phyloP scores from a whole-genome alignment of 2,329 filamentous ascomycete species.

The Laburnicola sp. region DNA sequence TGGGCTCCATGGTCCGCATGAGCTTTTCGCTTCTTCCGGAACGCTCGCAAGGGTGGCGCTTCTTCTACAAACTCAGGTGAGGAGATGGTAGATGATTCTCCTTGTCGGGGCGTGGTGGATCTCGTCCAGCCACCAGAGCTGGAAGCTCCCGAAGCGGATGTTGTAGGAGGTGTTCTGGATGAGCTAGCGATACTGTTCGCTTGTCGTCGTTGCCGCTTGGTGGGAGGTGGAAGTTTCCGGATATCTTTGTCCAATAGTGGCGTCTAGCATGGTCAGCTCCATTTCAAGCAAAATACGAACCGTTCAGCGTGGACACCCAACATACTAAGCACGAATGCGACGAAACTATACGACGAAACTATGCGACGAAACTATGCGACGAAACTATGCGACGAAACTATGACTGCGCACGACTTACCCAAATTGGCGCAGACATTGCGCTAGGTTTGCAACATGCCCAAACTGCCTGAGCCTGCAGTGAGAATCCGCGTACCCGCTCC shows the following conservation, averaged over 20 bases:
- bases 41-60: conserved; percentile 46
- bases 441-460: conserved; percentile 52
- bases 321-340: too few species aligned
- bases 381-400: too few species aligned
- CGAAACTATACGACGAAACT: too few species aligned
- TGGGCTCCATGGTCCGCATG: conserved; percentile 27
- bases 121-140: conserved; percentile 41
- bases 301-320: too few species aligned
- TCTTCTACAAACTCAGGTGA: conserved; percentile 43
- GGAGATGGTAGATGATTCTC: conserved; percentile 43
- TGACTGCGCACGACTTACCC: too few species aligned
- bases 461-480: conserved; percentile 57
- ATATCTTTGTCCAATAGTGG: conserved; percentile 55
- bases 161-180: conserved; percentile 36
- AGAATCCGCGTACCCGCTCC: conserved; percentile 58
- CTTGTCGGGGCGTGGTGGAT: conserved; percentile 29
- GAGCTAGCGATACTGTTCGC: conserved; percentile 29
- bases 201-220: conserved; percentile 33
- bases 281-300: too few species aligned
- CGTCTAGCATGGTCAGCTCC: conserved; percentile 25
- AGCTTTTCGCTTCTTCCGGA: conserved; percentile 48
- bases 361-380: too few species aligned
- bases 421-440: conserved; percentile 53
- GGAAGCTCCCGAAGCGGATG: conserved; percentile 48
- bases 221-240: conserved; percentile 53